Evolutionary conservation across 1,284 basidiomycete species (phyloP).

Genomic region (Thecaphora frezii): DNA sequence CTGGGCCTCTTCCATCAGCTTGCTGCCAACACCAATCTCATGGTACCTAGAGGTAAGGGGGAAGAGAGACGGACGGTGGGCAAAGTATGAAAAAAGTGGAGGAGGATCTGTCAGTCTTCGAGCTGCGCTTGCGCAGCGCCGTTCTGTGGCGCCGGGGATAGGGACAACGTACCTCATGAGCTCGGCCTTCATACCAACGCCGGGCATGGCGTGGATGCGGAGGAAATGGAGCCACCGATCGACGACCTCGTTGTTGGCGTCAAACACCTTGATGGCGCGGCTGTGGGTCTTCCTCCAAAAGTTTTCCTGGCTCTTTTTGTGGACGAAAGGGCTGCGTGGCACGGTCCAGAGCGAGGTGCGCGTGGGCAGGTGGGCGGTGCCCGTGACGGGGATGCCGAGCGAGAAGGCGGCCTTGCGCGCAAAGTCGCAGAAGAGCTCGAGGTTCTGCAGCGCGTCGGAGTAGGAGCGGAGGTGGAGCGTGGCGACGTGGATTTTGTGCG

Average conservation of each 20-base stretch:
- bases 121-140: too few species aligned
- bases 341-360: constrained; percentile 84
- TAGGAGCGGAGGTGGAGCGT: constrained; percentile 81
- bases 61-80: neutral
- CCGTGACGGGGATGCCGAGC: constrained; percentile 78
- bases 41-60: constrained; percentile 3
- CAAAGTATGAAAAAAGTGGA: neutral
- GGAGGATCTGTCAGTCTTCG: too few species aligned
- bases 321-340: constrained; percentile 79
- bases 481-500: constrained; percentile 77
- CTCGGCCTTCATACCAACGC: constrained; percentile 81
- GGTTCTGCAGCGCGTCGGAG: constrained; percentile 61
- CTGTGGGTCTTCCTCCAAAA: constrained; percentile 84
- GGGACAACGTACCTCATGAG: constrained; percentile 64
- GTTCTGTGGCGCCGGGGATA: neutral
- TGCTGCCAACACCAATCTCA: constrained; percentile 19
- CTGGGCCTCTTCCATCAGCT: constrained; percentile 32
- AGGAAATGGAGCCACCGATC: constrained; percentile 82
- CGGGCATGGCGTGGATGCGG: constrained; percentile 74
- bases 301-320: constrained; percentile 96
- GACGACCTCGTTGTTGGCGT: constrained; percentile 77
- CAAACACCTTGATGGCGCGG: constrained; percentile 85
- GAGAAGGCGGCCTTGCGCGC: constrained; percentile 78
- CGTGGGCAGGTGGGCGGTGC: constrained; percentile 72
- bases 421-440: constrained; percentile 83